Percentiles rank a stretch among this genome's conserved stretches.
Conservation (phyloP, 2,329 filamentous ascomycete genomes). For the Aspergillus sojae region DNA sequence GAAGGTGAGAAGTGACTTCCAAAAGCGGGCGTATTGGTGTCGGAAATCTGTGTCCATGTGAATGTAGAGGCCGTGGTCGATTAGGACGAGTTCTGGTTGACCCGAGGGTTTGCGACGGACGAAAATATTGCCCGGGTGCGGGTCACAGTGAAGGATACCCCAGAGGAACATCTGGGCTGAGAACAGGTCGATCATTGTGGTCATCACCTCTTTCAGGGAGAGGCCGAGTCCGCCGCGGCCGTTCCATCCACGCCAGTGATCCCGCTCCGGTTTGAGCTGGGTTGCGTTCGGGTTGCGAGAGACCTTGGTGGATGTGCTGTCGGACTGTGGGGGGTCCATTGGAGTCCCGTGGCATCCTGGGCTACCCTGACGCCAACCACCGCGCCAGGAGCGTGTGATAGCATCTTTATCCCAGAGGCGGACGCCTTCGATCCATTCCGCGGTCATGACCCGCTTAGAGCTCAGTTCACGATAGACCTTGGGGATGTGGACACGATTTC, state of each 20-base stretch:
- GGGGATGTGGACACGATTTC: conserved; percentile 84
- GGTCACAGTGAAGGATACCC: conserved; percentile 94
- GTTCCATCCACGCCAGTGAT: conserved; percentile 72
- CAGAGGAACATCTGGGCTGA: conserved; percentile 98
- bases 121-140: conserved; percentile 97
- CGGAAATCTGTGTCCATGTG: conserved; percentile 83
- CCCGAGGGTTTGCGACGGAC: conserved; percentile 81
- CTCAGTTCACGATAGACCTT: conserved; percentile 80
- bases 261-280: conserved; percentile 76
- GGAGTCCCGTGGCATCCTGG: conserved; percentile 73
- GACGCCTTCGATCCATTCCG: conserved; percentile 97
- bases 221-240: conserved; percentile 82
- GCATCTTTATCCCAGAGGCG: conserved; percentile 88
- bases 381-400: conserved; percentile 76
- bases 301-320: conserved; percentile 49
- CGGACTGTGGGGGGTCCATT: conserved; percentile 59
- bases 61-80: conserved; percentile 96
- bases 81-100: conserved; percentile 86
- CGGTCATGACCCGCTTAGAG: conserved; percentile 82
- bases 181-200: conserved; percentile 94
- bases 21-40: conserved; percentile 84
- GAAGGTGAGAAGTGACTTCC: conserved; percentile 91
- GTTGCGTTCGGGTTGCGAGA: conserved; percentile 40
- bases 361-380: conserved; percentile 73
- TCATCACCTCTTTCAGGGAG: conserved; percentile 84